A percentile compares a stretch with the other conserved stretches of the same genome.
phyloP scores from a whole-genome alignment of 192 early-diverging fungal genomes.

The Pilaira anomala region DNA sequence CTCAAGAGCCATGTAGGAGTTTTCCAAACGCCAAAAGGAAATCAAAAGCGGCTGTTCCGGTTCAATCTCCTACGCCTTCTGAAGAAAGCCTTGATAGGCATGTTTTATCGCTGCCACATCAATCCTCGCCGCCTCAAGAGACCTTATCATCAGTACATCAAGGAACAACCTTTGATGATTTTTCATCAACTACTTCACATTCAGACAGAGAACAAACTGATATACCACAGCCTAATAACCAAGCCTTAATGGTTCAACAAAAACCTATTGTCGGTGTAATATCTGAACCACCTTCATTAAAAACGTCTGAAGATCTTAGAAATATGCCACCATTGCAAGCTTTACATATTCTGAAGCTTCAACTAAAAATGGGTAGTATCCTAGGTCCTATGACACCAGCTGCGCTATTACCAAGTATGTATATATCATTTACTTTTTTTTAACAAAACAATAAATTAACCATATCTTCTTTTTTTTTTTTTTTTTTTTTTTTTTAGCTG shows the following conservation, averaged over 20 bases:
- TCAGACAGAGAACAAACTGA: too few relatives aligned
- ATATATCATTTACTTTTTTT: background rate
- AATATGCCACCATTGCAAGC: conserved; percentile 30
- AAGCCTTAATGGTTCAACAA: background rate
- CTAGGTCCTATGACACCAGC: background rate
- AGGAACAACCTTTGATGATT: too few relatives aligned
- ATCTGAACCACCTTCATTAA: conserved; percentile 7
- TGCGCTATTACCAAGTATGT: conserved; percentile 25
- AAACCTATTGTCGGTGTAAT: conserved; percentile 14
- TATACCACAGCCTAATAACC: too few relatives aligned
- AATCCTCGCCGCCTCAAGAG: too few relatives aligned
- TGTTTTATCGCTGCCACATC: too few relatives aligned
- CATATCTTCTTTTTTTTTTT: conserved; percentile 2
- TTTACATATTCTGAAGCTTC: conserved; percentile 27
- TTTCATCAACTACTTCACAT: too few relatives aligned
- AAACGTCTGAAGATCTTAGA: conserved; percentile 17
- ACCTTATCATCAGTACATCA: too few relatives aligned
- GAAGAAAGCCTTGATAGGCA: too few relatives aligned
- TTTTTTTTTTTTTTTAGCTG: conserved; percentile 8
- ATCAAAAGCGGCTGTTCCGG: too few relatives aligned
- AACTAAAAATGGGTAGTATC: conserved; percentile 28
- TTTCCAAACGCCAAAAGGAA: conserved; percentile 4
- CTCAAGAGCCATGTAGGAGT: background rate
- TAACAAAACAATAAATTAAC: background rate
- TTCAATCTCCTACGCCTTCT: too few relatives aligned